Conservation (phyloP, 768 basidiomycete genomes). For the Piloderma croceum region DNA sequence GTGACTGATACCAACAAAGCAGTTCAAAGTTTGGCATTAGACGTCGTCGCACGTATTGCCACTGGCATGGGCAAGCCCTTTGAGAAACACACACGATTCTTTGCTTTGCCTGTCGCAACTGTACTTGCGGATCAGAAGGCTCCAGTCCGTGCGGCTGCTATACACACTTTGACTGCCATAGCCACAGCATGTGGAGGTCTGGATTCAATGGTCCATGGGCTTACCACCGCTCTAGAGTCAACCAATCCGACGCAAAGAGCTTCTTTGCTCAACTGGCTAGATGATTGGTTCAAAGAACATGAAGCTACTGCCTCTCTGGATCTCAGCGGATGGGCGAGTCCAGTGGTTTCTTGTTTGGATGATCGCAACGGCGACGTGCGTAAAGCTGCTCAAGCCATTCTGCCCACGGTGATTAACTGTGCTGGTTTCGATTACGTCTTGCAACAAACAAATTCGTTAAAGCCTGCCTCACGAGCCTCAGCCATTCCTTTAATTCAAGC, state of each 20-base stretch:
- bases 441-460: slow-evolving; percentile 79
- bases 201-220: slow-evolving; percentile 73
- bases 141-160: slow-evolving; percentile 70
- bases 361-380: slow-evolving; percentile 89
- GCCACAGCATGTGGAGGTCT: slow-evolving; percentile 79
- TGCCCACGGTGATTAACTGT: slow-evolving; percentile 68
- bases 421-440: slow-evolving; percentile 83
- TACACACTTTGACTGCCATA: slow-evolving; percentile 77
- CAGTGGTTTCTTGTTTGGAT: slow-evolving; percentile 75
- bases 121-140: slow-evolving; percentile 93
- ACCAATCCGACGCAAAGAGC: slow-evolving; percentile 85
- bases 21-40: slow-evolving; percentile 85
- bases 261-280: slow-evolving; percentile 73
- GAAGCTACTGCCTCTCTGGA: slow-evolving; percentile 54
- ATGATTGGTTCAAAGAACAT: slow-evolving; percentile 70
- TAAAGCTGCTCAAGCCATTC: slow-evolving; percentile 79
- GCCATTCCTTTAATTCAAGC: slow-evolving; percentile 87
- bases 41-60: slow-evolving; percentile 85
- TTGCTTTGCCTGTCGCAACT: slow-evolving; percentile 69
- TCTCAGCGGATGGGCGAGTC: slow-evolving; percentile 58
- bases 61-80: slow-evolving; percentile 94
- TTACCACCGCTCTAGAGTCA: slow-evolving; percentile 77
- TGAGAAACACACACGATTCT: slow-evolving; percentile 80
- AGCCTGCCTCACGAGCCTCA: slow-evolving; percentile 83
- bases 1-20: slow-evolving; percentile 91